These are phyloP conservation scores for Domatiomyces globalis DNA, from an alignment of 2,329 filamentous ascomycete species.

Conservation along the genomic window DNA sequence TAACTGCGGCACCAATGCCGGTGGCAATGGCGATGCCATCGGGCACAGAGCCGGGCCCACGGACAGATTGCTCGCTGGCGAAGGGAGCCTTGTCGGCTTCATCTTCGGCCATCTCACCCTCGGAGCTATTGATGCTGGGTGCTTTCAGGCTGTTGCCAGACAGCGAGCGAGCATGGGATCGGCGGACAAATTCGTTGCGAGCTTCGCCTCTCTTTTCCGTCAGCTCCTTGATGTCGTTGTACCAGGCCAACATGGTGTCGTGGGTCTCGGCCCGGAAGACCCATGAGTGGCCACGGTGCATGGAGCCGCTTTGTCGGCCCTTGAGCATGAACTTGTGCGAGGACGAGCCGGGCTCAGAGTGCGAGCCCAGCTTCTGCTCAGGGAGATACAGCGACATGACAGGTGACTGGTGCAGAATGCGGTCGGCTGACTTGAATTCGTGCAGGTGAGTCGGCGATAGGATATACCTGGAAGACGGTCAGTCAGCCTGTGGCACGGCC, in stretches of 20 bases:
- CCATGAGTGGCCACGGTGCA: conserved; percentile 69
- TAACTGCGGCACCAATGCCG: conserved; percentile 23
- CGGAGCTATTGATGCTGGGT: conserved; percentile 52
- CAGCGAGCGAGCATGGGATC: conserved; percentile 56
- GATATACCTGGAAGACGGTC: conserved; percentile 55
- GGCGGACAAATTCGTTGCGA: conserved; percentile 71
- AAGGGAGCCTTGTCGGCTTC: conserved; percentile 53
- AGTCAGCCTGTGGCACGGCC: conserved; percentile 3
- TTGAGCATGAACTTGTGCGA: conserved; percentile 98
- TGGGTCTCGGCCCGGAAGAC: conserved; percentile 55
- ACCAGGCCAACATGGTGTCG: conserved; percentile 96
- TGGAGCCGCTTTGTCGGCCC: conserved; percentile 77
- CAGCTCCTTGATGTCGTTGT: conserved; percentile 77
- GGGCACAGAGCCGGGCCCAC: conserved; percentile 20
- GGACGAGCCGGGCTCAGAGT: conserved; percentile 65
- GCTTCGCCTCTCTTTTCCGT: conserved; percentile 83
- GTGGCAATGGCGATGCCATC: conserved; percentile 25
- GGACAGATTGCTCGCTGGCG: conserved; percentile 38
- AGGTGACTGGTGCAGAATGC: conserved; percentile 63
- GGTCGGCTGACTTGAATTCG: conserved; percentile 97
- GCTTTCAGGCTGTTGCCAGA: conserved; percentile 49
- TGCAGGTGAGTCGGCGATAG: conserved; percentile 92
- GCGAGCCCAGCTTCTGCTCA: conserved; percentile 89
- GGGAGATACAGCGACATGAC: conserved; percentile 93
- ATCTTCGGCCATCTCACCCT: conserved; percentile 63